Conservation (phyloP, 2,329 filamentous ascomycete species). For the Phialemoniopsis sp. region DNA sequence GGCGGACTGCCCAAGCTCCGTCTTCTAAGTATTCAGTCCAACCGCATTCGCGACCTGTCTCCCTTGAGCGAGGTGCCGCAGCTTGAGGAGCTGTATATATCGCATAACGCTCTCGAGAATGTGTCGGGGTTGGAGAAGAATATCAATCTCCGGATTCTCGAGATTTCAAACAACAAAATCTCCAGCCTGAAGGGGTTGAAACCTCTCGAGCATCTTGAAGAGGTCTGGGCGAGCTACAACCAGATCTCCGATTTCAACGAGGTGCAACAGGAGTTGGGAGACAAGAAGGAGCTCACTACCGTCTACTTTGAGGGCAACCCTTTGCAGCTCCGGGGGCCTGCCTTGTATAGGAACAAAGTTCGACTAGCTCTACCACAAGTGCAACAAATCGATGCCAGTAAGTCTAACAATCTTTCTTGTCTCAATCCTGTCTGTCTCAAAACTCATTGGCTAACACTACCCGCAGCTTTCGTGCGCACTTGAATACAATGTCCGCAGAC, state of each 20-base stretch:
- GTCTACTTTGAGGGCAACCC: constrained; percentile 98
- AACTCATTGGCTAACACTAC: neutral
- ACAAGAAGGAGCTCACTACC: constrained; percentile 77
- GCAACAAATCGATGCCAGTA: constrained; percentile 94
- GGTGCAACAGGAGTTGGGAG: constrained; percentile 69
- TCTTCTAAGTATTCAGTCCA: constrained; percentile 92
- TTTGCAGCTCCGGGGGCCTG: constrained; percentile 73
- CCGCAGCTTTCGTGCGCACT: constrained; percentile 18
- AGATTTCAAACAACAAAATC: constrained; percentile 87
- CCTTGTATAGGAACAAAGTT: constrained; percentile 91
- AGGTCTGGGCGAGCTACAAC: constrained; percentile 94
- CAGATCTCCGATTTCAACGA: constrained; percentile 75
- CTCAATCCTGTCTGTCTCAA: neutral
- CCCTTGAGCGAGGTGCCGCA: constrained; percentile 70
- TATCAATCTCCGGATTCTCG: constrained; percentile 68
- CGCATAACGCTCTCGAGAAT: constrained; percentile 82
- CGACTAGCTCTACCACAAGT: constrained; percentile 82
- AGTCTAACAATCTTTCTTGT: constrained; percentile 38
- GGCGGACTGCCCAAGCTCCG: constrained; percentile 72
- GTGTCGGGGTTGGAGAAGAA: constrained; percentile 70
- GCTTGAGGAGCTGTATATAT: constrained; percentile 92
- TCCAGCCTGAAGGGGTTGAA: constrained; percentile 68
- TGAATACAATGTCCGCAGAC: constrained; percentile 6
- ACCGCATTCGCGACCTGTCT: constrained; percentile 76
- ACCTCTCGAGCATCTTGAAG: constrained; percentile 68